Evolutionary conservation across 331 rosid genomes (phyloP).

Genomic region (Erythrophleum ivorense): DNA sequence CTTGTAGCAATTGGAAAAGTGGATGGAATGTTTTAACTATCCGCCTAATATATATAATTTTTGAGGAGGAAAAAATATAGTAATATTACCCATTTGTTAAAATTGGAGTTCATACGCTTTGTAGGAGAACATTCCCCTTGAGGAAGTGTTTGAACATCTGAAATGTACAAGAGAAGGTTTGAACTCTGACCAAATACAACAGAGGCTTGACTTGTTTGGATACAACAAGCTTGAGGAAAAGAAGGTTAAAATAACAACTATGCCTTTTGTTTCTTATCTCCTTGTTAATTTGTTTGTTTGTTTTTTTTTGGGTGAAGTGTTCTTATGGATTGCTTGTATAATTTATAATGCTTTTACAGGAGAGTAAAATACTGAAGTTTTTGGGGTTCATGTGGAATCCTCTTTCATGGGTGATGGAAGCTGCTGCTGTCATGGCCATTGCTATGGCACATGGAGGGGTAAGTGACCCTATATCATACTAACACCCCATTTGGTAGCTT

Average conservation of each 20-base stretch:
- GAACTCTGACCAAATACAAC: conserved; percentile 53
- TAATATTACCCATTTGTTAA: neutral
- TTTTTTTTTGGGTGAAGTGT: neutral
- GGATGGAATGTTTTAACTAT: neutral
- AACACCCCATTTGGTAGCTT: too few relatives aligned
- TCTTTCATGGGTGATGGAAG: conserved; percentile 85
- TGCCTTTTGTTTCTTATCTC: conserved; percentile 1
- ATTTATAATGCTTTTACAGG: conserved; percentile 44
- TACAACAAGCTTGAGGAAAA: conserved; percentile 79
- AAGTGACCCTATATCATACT: conserved; percentile 1
- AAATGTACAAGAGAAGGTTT: conserved; percentile 66
- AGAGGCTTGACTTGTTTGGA: conserved; percentile 64
- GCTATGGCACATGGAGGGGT: conserved; percentile 71
- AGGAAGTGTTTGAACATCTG: conserved; percentile 68
- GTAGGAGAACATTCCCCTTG: conserved; percentile 69
- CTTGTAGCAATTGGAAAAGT: too few relatives aligned
- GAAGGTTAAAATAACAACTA: conserved; percentile 47
- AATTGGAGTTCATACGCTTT: conserved; percentile 38
- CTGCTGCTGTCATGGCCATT: conserved; percentile 74
- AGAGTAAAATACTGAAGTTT: conserved; percentile 66
- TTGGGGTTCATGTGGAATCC: conserved; percentile 88
- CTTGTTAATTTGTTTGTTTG: too few relatives aligned
- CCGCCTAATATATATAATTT: neutral
- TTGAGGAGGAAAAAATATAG: neutral
- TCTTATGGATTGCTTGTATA: conserved; percentile 3